phyloP scores from a whole-genome alignment of 176 grass and related monocot genomes.

The Elymus sibiricus region DNA sequence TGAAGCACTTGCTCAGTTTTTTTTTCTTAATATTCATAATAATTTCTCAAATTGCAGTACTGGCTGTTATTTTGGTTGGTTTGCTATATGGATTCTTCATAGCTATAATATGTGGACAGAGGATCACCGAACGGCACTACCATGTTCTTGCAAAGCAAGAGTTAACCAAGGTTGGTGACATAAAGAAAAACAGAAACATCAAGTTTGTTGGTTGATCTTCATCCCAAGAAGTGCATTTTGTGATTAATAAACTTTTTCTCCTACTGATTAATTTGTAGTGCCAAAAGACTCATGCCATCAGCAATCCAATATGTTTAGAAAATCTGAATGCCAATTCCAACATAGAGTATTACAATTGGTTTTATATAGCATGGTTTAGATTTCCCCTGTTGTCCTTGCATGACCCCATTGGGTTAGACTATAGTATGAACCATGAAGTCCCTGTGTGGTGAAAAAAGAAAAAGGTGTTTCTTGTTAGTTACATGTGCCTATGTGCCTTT shows the following conservation, averaged over 20 bases:
- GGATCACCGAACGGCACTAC: conserved; percentile 92
- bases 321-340: background rate
- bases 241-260: background rate
- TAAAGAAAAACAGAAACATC: conserved; percentile 20
- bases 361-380: background rate
- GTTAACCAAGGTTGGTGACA: conserved; percentile 78
- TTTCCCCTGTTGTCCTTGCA: background rate
- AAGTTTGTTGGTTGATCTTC: conserved; percentile 10
- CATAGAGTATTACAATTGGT: background rate
- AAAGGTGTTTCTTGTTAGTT: background rate
- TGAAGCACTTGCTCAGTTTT: conserved; percentile 15
- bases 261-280: background rate
- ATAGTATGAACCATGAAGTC: background rate
- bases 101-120: conserved; percentile 98
- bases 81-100: conserved; percentile 99
- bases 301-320: background rate
- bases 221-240: background rate
- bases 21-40: conserved; percentile 5
- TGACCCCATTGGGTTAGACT: background rate
- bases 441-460: background rate
- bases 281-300: background rate
- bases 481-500: background rate
- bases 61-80: conserved; percentile 89
- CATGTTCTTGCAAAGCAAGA: conserved; percentile 98
- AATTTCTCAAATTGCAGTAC: conserved; percentile 61